These are phyloP conservation scores for Diophrys appendiculata DNA, from an alignment of 73 alveolate species.

Conservation along the genomic window DNA sequence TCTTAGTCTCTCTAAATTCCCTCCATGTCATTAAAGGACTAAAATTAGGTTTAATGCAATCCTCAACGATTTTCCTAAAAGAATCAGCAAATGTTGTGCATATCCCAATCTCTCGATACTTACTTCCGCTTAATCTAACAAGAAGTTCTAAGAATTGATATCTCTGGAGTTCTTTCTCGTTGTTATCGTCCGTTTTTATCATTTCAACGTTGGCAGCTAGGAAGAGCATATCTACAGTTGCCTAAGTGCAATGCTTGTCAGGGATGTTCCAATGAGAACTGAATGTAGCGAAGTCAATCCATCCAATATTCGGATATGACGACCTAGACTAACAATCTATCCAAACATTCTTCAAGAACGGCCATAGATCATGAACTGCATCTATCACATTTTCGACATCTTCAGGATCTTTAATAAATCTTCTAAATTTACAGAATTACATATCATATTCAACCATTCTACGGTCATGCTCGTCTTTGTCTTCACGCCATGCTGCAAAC, in stretches of 20 bases:
- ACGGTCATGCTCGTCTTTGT: constrained; percentile 8
- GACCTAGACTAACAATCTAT: constrained; percentile 27
- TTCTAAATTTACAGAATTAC: constrained; percentile 26
- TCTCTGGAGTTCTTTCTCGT: constrained; percentile 43
- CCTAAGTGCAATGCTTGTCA: constrained; percentile 39
- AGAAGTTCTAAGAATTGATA: constrained; percentile 39
- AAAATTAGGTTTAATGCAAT: constrained; percentile 14
- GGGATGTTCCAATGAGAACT: constrained; percentile 47
- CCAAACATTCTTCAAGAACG: constrained; percentile 29
- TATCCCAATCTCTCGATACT: constrained; percentile 27
- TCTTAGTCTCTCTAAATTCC: constrained; percentile 24
- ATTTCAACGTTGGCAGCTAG: constrained; percentile 65
- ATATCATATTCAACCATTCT: constrained; percentile 44
- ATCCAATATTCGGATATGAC: constrained; percentile 47
- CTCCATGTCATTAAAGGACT: constrained; percentile 21
- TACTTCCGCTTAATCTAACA: constrained; percentile 29
- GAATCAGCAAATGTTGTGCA: not conserved
- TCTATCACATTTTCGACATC: constrained; percentile 30
- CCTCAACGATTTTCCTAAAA: not conserved
- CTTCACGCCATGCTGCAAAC: constrained; percentile 42
- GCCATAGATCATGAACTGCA: constrained; percentile 22
- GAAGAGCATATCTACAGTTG: constrained; percentile 50
- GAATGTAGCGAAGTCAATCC: constrained; percentile 57
- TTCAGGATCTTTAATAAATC: constrained; percentile 44
- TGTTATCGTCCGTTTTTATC: constrained; percentile 31